Evolutionary conservation across 2,329 filamentous ascomycete genomes (phyloP).

Genomic region (Aspergillus sp.): DNA sequence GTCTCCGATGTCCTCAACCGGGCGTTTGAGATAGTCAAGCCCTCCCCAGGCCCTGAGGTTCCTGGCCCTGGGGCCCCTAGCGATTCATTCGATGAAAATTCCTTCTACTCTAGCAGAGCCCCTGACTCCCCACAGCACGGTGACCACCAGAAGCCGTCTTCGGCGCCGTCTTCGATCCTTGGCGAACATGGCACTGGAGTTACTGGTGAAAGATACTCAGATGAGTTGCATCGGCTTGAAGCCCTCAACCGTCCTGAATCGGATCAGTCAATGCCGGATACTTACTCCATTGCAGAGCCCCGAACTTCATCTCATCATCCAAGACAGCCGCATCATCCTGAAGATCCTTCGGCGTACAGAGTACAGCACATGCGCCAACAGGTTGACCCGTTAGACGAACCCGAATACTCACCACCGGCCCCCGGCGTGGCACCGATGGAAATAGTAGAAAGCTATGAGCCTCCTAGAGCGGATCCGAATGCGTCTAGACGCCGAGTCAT

Average conservation of each 20-base stretch:
- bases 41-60: slow-evolving; percentile 58
- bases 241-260: slow-evolving; percentile 36
- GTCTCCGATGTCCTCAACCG: slow-evolving; percentile 70
- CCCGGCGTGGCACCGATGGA: slow-evolving; percentile 37
- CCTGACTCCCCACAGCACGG: slow-evolving; percentile 68
- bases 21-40: slow-evolving; percentile 70
- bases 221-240: slow-evolving; percentile 40
- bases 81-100: slow-evolving; percentile 89
- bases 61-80: slow-evolving; percentile 61
- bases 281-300: slow-evolving; percentile 41
- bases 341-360: slow-evolving; percentile 20
- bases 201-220: slow-evolving; percentile 33
- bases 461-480: slow-evolving; percentile 22
- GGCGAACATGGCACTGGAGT: slow-evolving; percentile 35
- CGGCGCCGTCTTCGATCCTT: slow-evolving; percentile 28
- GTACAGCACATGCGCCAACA: slow-evolving; percentile 23
- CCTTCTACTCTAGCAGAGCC: slow-evolving; percentile 89
- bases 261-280: slow-evolving; percentile 40
- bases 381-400: slow-evolving; percentile 43
- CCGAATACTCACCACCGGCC: slow-evolving; percentile 50
- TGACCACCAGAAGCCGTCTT: slow-evolving; percentile 31
- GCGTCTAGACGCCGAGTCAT: slow-evolving; percentile 38
- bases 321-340: slow-evolving; percentile 28
- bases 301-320: slow-evolving; percentile 26
- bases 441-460: slow-evolving; percentile 26